These are phyloP conservation scores for Globisporangium nagaii DNA, from an alignment of 352 stramenopile genomes.

Conservation along the genomic window DNA sequence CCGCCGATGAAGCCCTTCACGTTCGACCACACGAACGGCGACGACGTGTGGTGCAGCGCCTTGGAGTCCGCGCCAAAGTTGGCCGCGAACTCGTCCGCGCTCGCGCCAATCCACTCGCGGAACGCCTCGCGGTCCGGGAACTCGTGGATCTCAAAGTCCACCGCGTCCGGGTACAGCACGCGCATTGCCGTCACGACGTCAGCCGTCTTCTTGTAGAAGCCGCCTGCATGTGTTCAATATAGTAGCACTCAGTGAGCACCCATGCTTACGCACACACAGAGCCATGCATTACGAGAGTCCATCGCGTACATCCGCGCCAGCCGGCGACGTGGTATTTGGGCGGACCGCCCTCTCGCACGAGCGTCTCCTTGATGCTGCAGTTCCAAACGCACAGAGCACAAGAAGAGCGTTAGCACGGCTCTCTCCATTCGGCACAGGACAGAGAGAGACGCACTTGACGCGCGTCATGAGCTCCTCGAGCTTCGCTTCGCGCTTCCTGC, in stretches of 20 bases:
- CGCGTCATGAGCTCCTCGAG: slow-evolving; percentile 26
- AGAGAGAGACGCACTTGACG: slow-evolving; percentile 40
- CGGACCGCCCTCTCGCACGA: slow-evolving; percentile 18
- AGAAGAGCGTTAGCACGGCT: background rate
- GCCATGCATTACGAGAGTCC: background rate
- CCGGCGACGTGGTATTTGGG: slow-evolving; percentile 62
- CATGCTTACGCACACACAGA: background rate
- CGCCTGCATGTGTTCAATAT: slow-evolving; percentile 23
- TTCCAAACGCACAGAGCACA: background rate
- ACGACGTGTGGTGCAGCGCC: slow-evolving; percentile 51
- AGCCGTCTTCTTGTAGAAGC: slow-evolving; percentile 49
- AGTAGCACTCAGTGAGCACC: background rate
- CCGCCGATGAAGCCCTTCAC: slow-evolving; percentile 54
- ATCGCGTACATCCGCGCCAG: slow-evolving; percentile 52
- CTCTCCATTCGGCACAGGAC: background rate
- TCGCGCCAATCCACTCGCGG: slow-evolving; percentile 42
- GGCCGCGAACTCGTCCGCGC: slow-evolving; percentile 24
- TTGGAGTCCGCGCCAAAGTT: slow-evolving; percentile 36
- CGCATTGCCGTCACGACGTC: slow-evolving; percentile 65
- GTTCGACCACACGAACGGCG: slow-evolving; percentile 72
- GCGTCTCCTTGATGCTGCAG: slow-evolving; percentile 36
- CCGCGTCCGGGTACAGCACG: slow-evolving; percentile 47
- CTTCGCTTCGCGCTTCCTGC: slow-evolving; percentile 17
- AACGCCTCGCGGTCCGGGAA: slow-evolving; percentile 59
- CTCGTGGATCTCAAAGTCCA: slow-evolving; percentile 36